Evolutionary conservation across 2,329 filamentous ascomycete species (phyloP).

Genomic region (Colletotrichum phormii): DNA sequence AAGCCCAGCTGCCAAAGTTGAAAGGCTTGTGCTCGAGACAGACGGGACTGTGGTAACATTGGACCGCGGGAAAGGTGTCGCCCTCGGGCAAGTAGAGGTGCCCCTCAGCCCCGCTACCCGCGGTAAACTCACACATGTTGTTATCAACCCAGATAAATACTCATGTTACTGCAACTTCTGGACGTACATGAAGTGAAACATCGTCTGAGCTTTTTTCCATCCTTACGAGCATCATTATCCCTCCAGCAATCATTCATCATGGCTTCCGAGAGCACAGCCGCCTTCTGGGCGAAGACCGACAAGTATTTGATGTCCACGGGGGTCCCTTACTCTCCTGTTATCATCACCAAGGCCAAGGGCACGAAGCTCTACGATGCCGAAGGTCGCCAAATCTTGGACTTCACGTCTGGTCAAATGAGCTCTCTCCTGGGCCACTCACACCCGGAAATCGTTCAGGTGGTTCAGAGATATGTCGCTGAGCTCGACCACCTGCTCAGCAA

Average conservation of each 20-base stretch:
- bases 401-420: conserved; percentile 70
- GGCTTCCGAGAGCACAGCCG: conserved; percentile 28
- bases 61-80: conserved; percentile 7
- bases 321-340: conserved; percentile 49
- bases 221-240: background rate
- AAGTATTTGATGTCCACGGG: conserved; percentile 57
- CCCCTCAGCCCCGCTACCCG: conserved; percentile 15
- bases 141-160: conserved; percentile 16
- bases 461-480: conserved; percentile 56
- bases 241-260: background rate
- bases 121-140: conserved; percentile 9
- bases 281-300: conserved; percentile 50
- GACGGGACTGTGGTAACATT: background rate
- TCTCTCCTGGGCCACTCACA: conserved; percentile 68
- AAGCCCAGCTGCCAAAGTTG: too few relatives aligned
- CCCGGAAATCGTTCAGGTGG: conserved; percentile 65
- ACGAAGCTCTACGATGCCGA: conserved; percentile 57
- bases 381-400: conserved; percentile 63
- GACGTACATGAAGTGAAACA: rapidly evolving
- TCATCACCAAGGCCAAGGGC: conserved; percentile 59
- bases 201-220: background rate
- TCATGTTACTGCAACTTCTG: background rate
- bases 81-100: conserved; percentile 9
- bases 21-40: background rate
- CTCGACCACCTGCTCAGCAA: conserved; percentile 69